Evolutionary conservation across 441 rosid genomes (phyloP).

Genomic region (Populus hybrid): DNA sequence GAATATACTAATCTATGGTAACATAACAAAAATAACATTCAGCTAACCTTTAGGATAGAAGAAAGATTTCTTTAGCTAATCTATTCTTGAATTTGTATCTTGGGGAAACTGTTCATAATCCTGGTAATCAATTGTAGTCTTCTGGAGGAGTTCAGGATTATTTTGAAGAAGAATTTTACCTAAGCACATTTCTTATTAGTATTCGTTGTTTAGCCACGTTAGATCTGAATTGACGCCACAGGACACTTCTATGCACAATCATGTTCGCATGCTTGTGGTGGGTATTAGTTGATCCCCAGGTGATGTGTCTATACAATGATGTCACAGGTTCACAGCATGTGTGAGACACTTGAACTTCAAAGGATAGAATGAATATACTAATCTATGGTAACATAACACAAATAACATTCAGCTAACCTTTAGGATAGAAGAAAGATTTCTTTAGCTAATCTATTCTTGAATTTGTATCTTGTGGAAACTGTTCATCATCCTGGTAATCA

Average conservation of each 20-base stretch:
- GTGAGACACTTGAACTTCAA: not conserved
- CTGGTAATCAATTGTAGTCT: not conserved
- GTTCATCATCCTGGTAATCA: not conserved
- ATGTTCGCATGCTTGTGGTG: not conserved
- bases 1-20: not conserved
- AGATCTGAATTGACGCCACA: not conserved
- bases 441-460: slow-evolving; percentile 5
- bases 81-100: not conserved
- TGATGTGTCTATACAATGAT: not conserved
- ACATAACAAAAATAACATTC: not conserved
- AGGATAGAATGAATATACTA: not conserved
- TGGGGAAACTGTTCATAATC: not conserved
- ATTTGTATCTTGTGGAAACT: not conserved
- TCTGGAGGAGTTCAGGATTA: not conserved
- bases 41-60: not conserved
- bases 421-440: not conserved
- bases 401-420: not conserved
- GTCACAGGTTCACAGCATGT: not conserved
- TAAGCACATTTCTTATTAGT: not conserved
- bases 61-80: not conserved
- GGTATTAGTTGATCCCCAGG: not conserved
- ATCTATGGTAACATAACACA: not conserved
- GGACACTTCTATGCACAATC: not conserved
- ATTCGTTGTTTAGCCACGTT: not conserved
- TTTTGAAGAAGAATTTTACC: not conserved